These are phyloP conservation scores for Farysia itapuensis DNA, from an alignment of 1,284 basidiomycete genomes.

Conservation along the genomic window DNA sequence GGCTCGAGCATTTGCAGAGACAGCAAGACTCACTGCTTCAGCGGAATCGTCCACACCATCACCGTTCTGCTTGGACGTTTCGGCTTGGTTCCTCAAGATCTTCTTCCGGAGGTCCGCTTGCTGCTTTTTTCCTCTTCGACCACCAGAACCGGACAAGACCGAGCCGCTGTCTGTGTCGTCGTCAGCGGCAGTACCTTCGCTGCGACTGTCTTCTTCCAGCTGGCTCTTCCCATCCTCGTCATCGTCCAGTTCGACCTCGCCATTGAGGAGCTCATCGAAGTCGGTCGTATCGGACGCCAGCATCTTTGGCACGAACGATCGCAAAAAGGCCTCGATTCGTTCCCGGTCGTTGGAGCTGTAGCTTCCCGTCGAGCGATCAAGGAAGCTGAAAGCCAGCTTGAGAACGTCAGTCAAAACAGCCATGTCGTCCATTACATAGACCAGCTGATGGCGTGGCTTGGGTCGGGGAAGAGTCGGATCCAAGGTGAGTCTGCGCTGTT, in stretches of 20 bases:
- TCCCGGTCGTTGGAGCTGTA: conserved; percentile 78
- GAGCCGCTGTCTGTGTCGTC: conserved; percentile 32
- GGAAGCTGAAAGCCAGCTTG: conserved; percentile 84
- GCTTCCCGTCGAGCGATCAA: conserved; percentile 72
- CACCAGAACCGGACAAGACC: conserved; percentile 24
- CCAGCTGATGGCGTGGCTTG: conserved; percentile 68
- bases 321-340: conserved; percentile 80
- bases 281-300: conserved; percentile 74
- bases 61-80: conserved; percentile 37
- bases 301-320: conserved; percentile 79
- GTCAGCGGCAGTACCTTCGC: conserved; percentile 34
- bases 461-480: conserved; percentile 52
- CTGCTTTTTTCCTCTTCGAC: conserved; percentile 28
- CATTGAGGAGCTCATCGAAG: conserved; percentile 45
- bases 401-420: conserved; percentile 82
- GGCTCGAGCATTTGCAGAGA: conserved; percentile 24
- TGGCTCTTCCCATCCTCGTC: conserved; percentile 57
- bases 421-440: conserved; percentile 77
- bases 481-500: conserved; percentile 59
- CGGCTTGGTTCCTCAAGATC: conserved; percentile 42
- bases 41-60: conserved; percentile 20
- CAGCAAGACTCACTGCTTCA: conserved; percentile 24
- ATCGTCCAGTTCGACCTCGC: conserved; percentile 36
- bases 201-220: conserved; percentile 4
- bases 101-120: conserved; percentile 38